Conservation (phyloP, 2,329 filamentous ascomycete genomes). For the Rhinocladiella similis region DNA sequence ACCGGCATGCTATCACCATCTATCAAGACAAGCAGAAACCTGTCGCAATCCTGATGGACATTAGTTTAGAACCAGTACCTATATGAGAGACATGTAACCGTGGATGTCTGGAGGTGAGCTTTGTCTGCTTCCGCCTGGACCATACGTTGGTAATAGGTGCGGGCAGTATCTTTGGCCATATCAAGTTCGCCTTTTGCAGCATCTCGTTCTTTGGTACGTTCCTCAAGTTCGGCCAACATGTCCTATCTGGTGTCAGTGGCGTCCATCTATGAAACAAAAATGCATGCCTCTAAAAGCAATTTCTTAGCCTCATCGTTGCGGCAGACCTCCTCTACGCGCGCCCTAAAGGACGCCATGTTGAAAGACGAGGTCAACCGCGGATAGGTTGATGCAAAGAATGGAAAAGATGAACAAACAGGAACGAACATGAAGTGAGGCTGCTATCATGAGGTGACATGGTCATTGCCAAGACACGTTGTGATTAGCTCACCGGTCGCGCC, state of each 20-base stretch:
- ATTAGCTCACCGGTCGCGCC: no score
- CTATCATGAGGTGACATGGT: no score
- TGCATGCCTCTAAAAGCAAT: slow-evolving; percentile 16
- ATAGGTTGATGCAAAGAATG: no score
- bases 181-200: slow-evolving; percentile 18
- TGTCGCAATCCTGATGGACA: slow-evolving; percentile 20
- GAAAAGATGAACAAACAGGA: no score
- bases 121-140: slow-evolving; percentile 21
- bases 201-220: slow-evolving; percentile 18
- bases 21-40: slow-evolving; percentile 26
- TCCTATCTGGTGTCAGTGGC: slow-evolving; percentile 11
- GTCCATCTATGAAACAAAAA: neutral
- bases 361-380: neutral
- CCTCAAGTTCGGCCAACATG: slow-evolving; percentile 16
- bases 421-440: no score
- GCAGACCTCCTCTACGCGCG: slow-evolving; percentile 15
- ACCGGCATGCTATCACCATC: slow-evolving; percentile 41
- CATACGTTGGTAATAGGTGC: slow-evolving; percentile 22
- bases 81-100: slow-evolving; percentile 13
- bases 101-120: slow-evolving; percentile 12
- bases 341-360: slow-evolving; percentile 19
- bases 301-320: slow-evolving; percentile 15
- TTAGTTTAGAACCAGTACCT: slow-evolving; percentile 5
- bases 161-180: slow-evolving; percentile 23
- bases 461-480: no score